Evolutionary conservation across 164 flowering plant genomes (phyloP).

Genomic region (Vitis cinerea): DNA sequence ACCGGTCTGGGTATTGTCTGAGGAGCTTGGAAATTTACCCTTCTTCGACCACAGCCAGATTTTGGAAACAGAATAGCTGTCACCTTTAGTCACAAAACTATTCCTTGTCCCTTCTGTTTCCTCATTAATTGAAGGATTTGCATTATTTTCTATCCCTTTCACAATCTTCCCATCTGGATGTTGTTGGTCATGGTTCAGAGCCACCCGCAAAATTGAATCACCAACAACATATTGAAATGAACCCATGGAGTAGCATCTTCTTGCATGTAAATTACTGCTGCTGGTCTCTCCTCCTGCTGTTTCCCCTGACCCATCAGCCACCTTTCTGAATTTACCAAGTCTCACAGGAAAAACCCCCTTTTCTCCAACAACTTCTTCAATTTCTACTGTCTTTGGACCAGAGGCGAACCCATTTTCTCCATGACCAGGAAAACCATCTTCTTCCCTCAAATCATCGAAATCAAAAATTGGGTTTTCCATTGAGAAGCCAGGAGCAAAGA

Average conservation of each 20-base stretch:
- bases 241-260: slow-evolving; percentile 73
- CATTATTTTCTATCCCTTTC: slow-evolving; percentile 9
- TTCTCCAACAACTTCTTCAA: slow-evolving; percentile 39
- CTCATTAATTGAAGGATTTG: slow-evolving; percentile 21
- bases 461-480: slow-evolving; percentile 55
- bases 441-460: slow-evolving; percentile 49
- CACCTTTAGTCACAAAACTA: slow-evolving; percentile 41
- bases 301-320: slow-evolving; percentile 29
- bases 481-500: slow-evolving; percentile 47
- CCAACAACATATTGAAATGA: slow-evolving; percentile 61
- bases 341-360: slow-evolving; percentile 54
- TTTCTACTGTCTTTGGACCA: slow-evolving; percentile 35
- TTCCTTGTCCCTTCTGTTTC: slow-evolving; percentile 50
- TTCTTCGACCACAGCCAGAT: slow-evolving; percentile 69
- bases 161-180: slow-evolving; percentile 12
- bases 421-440: slow-evolving; percentile 23
- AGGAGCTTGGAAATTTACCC: slow-evolving; percentile 37
- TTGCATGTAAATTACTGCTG: slow-evolving; percentile 58
- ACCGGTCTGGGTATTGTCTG: slow-evolving; percentile 23
- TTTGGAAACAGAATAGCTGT: slow-evolving; percentile 68
- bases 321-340: slow-evolving; percentile 55
- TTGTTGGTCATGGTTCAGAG: slow-evolving; percentile 23
- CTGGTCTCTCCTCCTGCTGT: slow-evolving; percentile 46
- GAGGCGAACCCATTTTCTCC: slow-evolving; percentile 19
- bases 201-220: slow-evolving; percentile 36